These are phyloP conservation scores for Gossypium longicalyx DNA, from an alignment of 345 rosid genomes.

Conservation along the genomic window DNA sequence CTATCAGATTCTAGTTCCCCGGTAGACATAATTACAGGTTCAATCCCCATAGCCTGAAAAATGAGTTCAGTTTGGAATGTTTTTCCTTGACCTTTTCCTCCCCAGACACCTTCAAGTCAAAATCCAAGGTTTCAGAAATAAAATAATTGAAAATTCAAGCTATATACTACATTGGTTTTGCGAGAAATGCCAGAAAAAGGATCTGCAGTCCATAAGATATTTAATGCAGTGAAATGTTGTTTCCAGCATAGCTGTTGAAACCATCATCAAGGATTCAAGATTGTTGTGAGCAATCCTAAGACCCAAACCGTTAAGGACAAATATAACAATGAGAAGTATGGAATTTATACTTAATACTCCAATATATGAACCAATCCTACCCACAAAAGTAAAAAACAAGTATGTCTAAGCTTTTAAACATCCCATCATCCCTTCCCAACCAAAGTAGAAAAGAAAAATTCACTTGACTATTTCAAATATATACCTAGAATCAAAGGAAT, in stretches of 20 bases:
- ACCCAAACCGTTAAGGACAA: no score
- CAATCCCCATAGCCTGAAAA: conserved; percentile 86
- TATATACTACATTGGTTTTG: neutral
- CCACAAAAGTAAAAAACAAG: neutral
- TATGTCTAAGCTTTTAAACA: neutral
- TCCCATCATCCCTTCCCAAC: neutral
- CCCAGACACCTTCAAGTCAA: conserved; percentile 70
- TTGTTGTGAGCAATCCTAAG: no score
- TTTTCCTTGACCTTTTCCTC: conserved; percentile 98
- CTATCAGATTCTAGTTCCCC: conserved; percentile 93
- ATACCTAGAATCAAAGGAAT: conserved; percentile 88
- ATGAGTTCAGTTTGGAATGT: conserved; percentile 93
- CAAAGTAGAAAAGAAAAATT: neutral
- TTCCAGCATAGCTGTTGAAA: neutral
- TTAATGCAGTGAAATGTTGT: neutral
- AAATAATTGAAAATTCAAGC: neutral
- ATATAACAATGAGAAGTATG: neutral
- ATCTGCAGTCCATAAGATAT: neutral
- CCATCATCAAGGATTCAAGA: neutral
- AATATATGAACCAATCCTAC: neutral
- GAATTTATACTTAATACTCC: neutral
- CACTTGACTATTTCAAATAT: neutral
- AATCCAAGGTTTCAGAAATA: conserved; percentile 12
- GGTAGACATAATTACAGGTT: conserved; percentile 91
- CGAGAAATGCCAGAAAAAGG: neutral